Evolutionary conservation across 148 eudicot genomes (phyloP), one percentile per base, ranked within the genome.

Genomic region (Rhododendron kiyosumense): DNA sequence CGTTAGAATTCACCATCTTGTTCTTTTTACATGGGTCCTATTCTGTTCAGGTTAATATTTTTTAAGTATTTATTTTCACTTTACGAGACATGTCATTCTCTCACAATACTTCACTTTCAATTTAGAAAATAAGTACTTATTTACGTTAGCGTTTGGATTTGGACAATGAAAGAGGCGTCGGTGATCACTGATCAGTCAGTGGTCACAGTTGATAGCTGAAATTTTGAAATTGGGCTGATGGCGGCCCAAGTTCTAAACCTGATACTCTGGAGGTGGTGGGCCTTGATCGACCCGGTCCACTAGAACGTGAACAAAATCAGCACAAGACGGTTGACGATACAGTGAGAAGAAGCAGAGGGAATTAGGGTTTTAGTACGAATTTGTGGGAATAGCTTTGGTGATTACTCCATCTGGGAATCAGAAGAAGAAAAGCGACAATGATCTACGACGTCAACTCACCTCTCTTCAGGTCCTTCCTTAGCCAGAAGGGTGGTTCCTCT

Each of bases 401-500:
- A 30, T 28, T 71, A 34, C 13, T 30, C 45, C 45, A 41, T 11
- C 11, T 46, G 38, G 36, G 38, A 14, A 15, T 71, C 76, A 0
- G 41, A 43, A 43, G 63, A 54, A 30, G 38, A 81, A 82, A 43
- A 82, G 48, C 77, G 18, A 77, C 5, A 28, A 92, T 92, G 94
- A 92, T 92, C 34, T 92, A 92, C 92, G 94, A 92, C 94, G 94
- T 92, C 7, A 92, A 90, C 51, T 92, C 94, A 2, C 90, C 88
- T 28, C 93, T 92, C 65, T 92, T 92, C 89, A 88, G 94, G 7
- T 92, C 93, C 41, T 92, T 92, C 90, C 93, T 92, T 78, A 92
- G 94, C 80, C 94, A 92, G 87, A 92, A 90, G 93, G 94, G 94
- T 17, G 92, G 92, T n/a, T 59, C 93, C 74, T 88, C 93, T 83